These are phyloP conservation scores for Pleurotus salmoneostramineus DNA, from an alignment of 768 basidiomycete species.

Conservation along the genomic window DNA sequence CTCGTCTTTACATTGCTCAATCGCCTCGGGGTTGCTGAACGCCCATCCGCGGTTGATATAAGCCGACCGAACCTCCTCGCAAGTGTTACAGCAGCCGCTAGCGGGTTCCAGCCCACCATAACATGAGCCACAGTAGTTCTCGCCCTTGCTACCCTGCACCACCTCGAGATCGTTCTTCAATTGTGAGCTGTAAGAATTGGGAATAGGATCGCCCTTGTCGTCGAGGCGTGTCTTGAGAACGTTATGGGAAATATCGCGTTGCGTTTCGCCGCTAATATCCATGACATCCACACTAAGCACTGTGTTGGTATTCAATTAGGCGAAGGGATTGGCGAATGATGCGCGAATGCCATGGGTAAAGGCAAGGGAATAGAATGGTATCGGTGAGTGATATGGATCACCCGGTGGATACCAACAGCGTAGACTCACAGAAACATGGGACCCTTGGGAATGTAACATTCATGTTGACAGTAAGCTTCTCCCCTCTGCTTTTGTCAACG, in stretches of 20 bases:
- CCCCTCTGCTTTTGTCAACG: slow-evolving; percentile 93
- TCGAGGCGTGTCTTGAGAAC: slow-evolving; percentile 80
- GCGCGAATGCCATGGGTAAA: neutral
- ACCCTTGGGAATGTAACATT: slow-evolving; percentile 96
- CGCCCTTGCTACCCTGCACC: slow-evolving; percentile 54
- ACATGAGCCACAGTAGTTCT: slow-evolving; percentile 90
- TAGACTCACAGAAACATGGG: slow-evolving; percentile 88
- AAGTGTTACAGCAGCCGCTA: slow-evolving; percentile 90
- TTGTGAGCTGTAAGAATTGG: slow-evolving; percentile 52
- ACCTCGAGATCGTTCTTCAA: slow-evolving; percentile 87
- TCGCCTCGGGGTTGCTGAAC: slow-evolving; percentile 83
- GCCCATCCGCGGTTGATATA: slow-evolving; percentile 96
- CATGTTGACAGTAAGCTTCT: slow-evolving; percentile 87
- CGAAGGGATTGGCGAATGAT: neutral
- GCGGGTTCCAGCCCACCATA: slow-evolving; percentile 81
- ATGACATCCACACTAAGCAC: slow-evolving; percentile 95
- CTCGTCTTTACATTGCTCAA: slow-evolving; percentile 95
- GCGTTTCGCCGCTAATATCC: slow-evolving; percentile 97
- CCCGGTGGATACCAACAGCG: neutral
- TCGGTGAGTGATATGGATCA: neutral
- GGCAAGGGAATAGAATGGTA: neutral
- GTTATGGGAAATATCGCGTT: slow-evolving; percentile 87
- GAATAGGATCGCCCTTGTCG: slow-evolving; percentile 51
- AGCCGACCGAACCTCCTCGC: slow-evolving; percentile 88
- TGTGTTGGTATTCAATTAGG: slow-evolving; percentile 24